Percentiles rank a stretch among this genome's conserved stretches.
phyloP scores from a whole-genome alignment of 805 yeast genomes.

The Yamadazyma tumulicola region DNA sequence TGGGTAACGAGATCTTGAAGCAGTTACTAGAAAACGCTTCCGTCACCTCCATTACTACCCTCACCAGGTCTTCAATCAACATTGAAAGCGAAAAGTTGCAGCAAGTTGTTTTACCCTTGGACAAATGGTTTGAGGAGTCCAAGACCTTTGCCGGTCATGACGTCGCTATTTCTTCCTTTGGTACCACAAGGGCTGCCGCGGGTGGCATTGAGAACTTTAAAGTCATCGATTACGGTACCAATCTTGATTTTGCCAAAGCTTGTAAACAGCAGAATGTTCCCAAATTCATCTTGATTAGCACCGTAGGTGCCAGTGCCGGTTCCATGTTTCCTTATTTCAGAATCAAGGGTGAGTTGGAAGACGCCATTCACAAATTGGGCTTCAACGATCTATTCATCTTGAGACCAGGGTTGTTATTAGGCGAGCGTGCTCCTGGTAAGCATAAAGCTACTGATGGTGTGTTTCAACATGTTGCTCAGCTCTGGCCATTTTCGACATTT shows the following conservation, averaged over 20 bases:
- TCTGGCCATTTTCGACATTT: constrained; percentile 3
- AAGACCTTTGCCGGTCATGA: constrained; percentile 19
- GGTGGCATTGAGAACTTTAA: constrained; percentile 71
- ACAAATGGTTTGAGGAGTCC: constrained; percentile 5
- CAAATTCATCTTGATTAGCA: constrained; percentile 65
- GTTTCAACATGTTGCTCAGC: constrained; percentile 1
- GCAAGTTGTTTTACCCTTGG: constrained; percentile 34
- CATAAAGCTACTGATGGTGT: constrained; percentile 2
- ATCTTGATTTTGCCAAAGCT: constrained; percentile 62
- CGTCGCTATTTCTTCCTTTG: constrained; percentile 62
- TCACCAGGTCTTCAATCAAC: constrained; percentile 48
- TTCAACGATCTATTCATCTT: constrained; percentile 74
- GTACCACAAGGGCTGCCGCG: constrained; percentile 70
- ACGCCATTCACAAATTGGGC: constrained; percentile 54
- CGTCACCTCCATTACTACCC: constrained; percentile 41
- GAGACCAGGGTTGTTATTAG: constrained; percentile 73
- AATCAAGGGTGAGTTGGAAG: constrained; percentile 76
- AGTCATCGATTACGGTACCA: constrained; percentile 72
- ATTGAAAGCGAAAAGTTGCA: constrained; percentile 28
- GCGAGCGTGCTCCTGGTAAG: constrained; percentile 52
- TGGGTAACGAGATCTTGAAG: constrained; percentile 58
- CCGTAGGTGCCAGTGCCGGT: constrained; percentile 56
- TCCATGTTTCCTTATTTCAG: constrained; percentile 61
- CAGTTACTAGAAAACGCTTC: constrained; percentile 34
- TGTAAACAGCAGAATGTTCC: constrained; percentile 69